A percentile compares a stretch with the other conserved stretches of the same genome.
phyloP scores from a whole-genome alignment of 208 protist genomes.

The Crithidia acanthocephali region DNA sequence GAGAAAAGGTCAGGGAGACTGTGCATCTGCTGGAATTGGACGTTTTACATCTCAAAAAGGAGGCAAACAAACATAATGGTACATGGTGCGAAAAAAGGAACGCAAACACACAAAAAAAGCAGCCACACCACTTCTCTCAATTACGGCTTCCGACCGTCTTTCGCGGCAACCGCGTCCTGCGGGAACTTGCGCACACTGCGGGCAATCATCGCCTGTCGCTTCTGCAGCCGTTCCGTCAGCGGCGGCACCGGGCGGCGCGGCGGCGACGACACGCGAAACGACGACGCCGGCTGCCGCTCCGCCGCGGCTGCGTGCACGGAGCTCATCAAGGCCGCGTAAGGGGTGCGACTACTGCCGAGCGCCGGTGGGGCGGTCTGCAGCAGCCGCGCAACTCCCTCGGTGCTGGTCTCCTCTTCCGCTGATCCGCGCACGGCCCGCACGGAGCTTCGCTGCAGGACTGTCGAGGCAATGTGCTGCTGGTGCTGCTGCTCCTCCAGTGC shows the following conservation, averaged over 20 bases:
- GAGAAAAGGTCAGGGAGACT: too few species aligned
- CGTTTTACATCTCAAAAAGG: background rate
- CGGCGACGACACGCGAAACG: constrained; percentile 3
- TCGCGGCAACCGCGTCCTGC: background rate
- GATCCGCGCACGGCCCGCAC: background rate
- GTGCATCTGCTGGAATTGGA: too few species aligned
- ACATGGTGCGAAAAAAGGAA: too few species aligned
- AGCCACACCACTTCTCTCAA: background rate
- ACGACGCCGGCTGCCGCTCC: constrained; percentile 7
- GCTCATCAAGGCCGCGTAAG: constrained; percentile 24
- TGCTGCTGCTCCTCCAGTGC: constrained; percentile 25
- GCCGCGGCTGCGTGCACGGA: constrained; percentile 21
- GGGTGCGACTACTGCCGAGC: constrained; percentile 30
- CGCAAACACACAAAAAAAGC: background rate
- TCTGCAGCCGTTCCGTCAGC: constrained; percentile 37
- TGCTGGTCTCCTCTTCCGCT: background rate
- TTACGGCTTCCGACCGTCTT: constrained; percentile 1
- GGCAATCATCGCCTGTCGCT: constrained; percentile 49
- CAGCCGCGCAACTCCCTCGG: background rate
- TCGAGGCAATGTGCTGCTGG: constrained; percentile 25
- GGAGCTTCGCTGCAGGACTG: background rate
- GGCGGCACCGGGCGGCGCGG: constrained; percentile 12
- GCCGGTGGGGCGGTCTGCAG: constrained; percentile 1
- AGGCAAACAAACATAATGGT: background rate
- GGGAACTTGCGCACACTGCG: constrained; percentile 50